phyloP scores from a whole-genome alignment of 2,329 filamentous ascomycete species.

The Ciborinia camelliae region DNA sequence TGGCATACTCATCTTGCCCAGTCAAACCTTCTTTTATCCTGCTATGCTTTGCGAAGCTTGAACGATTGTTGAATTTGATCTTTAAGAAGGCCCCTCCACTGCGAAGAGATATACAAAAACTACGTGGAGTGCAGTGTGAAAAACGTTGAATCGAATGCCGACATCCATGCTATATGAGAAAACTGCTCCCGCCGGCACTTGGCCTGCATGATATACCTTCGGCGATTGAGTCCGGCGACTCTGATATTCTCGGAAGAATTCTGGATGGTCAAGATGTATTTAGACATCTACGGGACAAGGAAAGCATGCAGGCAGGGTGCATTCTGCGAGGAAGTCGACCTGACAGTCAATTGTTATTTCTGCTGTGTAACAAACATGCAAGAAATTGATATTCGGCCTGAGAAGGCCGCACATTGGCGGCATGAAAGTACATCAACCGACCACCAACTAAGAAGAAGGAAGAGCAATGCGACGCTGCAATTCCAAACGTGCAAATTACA shows the following conservation, averaged over 20 bases:
- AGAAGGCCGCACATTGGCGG: neutral
- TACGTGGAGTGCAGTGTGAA: neutral
- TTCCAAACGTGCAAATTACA: neutral
- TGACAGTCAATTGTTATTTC: conserved; percentile 6
- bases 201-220: conserved; percentile 6
- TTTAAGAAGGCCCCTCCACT: neutral
- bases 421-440: neutral
- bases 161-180: conserved; percentile 8
- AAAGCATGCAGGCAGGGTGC: conserved; percentile 1
- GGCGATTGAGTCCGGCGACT: conserved; percentile 8
- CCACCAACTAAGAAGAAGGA: neutral
- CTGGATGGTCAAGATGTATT: conserved; percentile 6
- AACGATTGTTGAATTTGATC: neutral
- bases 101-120: neutral
- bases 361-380: conserved; percentile 16
- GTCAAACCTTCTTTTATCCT: neutral
- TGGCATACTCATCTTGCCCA: conserved; percentile 11
- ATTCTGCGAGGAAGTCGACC: neutral
- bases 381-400: neutral
- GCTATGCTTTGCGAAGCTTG: neutral
- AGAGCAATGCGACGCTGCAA: neutral
- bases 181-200: neutral
- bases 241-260: neutral
- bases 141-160: conserved; percentile 1
- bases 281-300: neutral